Evolutionary conservation across 768 basidiomycete genomes (phyloP).

Genomic region (Tremella fuciformis): DNA sequence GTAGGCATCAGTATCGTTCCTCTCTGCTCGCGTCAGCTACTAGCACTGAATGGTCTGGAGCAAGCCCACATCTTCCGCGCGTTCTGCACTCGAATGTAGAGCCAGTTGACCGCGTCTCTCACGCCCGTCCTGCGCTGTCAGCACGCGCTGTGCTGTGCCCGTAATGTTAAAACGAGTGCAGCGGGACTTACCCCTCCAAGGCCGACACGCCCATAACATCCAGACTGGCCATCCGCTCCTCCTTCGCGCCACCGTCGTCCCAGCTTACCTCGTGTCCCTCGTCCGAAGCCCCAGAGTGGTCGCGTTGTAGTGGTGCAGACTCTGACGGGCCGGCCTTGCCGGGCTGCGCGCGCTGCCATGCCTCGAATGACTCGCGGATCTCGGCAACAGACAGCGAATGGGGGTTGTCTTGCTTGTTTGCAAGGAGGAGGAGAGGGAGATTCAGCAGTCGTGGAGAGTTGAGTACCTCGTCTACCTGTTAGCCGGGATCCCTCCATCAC

Average conservation of each 20-base stretch:
- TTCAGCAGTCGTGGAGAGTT: conserved; percentile 85
- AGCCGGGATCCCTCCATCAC: background rate
- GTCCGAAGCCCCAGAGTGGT: conserved; percentile 4
- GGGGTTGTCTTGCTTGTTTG: conserved; percentile 91
- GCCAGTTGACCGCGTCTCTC: conserved; percentile 85
- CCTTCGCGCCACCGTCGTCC: conserved; percentile 43
- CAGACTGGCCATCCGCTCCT: conserved; percentile 63
- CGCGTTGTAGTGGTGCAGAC: background rate
- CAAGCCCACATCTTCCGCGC: conserved; percentile 59
- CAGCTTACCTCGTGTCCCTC: conserved; percentile 8
- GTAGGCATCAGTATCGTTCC: conserved; percentile 4
- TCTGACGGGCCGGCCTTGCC: conserved; percentile 10
- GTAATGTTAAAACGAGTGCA: background rate
- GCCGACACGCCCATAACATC: conserved; percentile 90
- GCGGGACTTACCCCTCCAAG: conserved; percentile 71
- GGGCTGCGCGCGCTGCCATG: conserved; percentile 49
- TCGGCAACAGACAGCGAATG: conserved; percentile 79
- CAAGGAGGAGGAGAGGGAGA: conserved; percentile 83
- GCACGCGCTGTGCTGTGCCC: background rate
- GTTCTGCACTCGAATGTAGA: conserved; percentile 90
- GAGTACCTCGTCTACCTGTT: conserved; percentile 68
- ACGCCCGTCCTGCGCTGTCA: conserved; percentile 68
- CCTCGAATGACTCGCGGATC: conserved; percentile 65
- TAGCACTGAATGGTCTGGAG: background rate
- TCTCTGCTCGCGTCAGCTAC: conserved; percentile 1